These are phyloP conservation scores for Verticillium alfalfae DNA, from an alignment of 2,329 filamentous ascomycete species.

Conservation along the genomic window DNA sequence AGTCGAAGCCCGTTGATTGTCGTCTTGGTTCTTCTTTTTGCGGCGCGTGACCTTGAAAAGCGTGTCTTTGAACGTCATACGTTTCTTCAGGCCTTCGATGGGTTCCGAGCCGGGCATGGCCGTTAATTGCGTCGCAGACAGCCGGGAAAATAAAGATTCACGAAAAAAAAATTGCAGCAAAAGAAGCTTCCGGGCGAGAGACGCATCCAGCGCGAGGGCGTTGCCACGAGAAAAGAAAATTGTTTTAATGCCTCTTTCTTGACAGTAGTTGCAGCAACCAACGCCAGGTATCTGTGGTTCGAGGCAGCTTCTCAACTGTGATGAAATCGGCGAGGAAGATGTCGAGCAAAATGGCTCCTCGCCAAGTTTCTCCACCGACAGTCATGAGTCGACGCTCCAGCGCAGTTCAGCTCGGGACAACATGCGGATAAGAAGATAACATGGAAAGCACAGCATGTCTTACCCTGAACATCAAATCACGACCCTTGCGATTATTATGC, in stretches of 20 bases:
- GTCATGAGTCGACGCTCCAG: neutral
- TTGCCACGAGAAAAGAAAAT: neutral
- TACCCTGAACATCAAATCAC: neutral
- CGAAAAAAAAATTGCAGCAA: no score
- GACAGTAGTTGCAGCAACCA: neutral
- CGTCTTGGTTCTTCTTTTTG: neutral
- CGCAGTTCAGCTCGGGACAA: neutral
- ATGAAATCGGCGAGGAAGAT: neutral
- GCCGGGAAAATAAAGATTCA: neutral
- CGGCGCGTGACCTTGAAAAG: constrained; percentile 1
- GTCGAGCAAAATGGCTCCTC: neutral
- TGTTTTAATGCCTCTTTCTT: neutral
- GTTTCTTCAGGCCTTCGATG: neutral
- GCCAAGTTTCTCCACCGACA: neutral
- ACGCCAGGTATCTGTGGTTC: neutral
- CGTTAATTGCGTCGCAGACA: neutral
- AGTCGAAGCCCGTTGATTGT: neutral
- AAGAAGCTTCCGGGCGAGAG: no score
- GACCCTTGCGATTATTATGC: neutral
- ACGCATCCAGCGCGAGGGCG: neutral
- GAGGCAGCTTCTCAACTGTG: neutral
- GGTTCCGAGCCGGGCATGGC: neutral
- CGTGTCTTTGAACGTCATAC: constrained; percentile 1
- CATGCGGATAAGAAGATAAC: neutral
- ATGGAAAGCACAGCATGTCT: neutral